Base-by-base conservation (phyloP, 805 yeast species). In the Candida arabinofermentans region DNA sequence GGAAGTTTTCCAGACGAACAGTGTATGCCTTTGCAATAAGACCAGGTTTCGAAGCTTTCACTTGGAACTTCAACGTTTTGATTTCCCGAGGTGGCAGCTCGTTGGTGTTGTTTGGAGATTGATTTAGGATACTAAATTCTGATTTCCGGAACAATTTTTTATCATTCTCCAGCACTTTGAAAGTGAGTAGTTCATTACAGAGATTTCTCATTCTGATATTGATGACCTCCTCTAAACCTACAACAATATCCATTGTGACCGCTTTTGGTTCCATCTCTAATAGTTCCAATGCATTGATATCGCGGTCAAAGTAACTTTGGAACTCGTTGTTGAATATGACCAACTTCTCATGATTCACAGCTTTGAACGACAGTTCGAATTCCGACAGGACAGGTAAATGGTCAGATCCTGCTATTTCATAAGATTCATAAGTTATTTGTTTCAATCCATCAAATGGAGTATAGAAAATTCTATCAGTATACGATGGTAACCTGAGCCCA, bases 391-490 rank as follows among this genome's bases (percentile, higher is more conserved):
- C 83, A 0, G 86, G 84, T 39, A 69, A 65, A 53, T 79, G 86
- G 49, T 79, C 86, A 0, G 82, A 76, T 0, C 66, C 54, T 7
- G 37, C 36, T 5, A 62, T 42, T 0, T 53, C 53, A 5, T 61
- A 50, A 0, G 51, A 35, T 24, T 56, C 51, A 22, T 62, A 56
- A 2, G 46, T 19, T 2, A 39, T 24, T 24, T 51, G 57, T 14
- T 29, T 46, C 24, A 50, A 37, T 18, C 37, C 27, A 16, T 46
- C 35, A 6, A 47, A 51, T 3, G 61, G 59, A 1, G 70, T 58
- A 53, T 62, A 70, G 17, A 79, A 52, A 3, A 79, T 68, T 24
- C 86, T 65, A 46, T 79, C 86, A 0, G 84, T 78, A 53, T 79
- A 79, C 1, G 83, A 74, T 0, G 86, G 84, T 6, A 63, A 57